These are phyloP conservation scores for Cenchrus americanus DNA, from an alignment of 176 grass and related monocot genomes.

Conservation along the genomic window DNA sequence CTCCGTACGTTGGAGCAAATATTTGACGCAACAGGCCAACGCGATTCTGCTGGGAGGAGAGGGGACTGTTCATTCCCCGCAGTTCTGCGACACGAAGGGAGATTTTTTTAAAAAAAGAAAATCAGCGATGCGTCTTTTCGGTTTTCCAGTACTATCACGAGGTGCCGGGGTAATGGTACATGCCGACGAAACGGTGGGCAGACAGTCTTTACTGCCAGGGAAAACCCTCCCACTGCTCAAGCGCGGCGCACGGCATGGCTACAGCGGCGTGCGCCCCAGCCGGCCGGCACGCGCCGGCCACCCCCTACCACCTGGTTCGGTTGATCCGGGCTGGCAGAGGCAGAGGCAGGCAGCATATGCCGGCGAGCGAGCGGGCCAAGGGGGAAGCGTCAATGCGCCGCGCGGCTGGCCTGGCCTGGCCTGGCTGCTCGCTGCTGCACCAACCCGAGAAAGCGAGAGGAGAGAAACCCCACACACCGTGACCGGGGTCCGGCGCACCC, in stretches of 20 bases:
- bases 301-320: neutral
- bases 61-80: neutral
- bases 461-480: too few species aligned
- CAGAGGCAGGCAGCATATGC: neutral
- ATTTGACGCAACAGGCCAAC: constrained; percentile 13
- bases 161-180: too few species aligned
- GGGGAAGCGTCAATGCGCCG: constrained; percentile 31
- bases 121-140: neutral
- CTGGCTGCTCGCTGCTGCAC: too few species aligned
- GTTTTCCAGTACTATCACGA: neutral
- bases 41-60: too few species aligned
- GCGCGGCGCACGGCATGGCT: neutral
- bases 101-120: too few species aligned
- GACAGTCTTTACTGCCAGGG: neutral
- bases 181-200: neutral
- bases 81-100: too few species aligned
- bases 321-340: neutral
- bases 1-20: neutral
- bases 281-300: constrained; percentile 16
- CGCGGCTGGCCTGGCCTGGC: neutral
- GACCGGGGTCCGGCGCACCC: neutral
- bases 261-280: constrained; percentile 34
- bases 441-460: neutral
- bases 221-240: neutral
- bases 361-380: neutral